These are phyloP conservation scores for Somion occarium DNA, from an alignment of 1,284 basidiomycete species.

Conservation along the genomic window DNA sequence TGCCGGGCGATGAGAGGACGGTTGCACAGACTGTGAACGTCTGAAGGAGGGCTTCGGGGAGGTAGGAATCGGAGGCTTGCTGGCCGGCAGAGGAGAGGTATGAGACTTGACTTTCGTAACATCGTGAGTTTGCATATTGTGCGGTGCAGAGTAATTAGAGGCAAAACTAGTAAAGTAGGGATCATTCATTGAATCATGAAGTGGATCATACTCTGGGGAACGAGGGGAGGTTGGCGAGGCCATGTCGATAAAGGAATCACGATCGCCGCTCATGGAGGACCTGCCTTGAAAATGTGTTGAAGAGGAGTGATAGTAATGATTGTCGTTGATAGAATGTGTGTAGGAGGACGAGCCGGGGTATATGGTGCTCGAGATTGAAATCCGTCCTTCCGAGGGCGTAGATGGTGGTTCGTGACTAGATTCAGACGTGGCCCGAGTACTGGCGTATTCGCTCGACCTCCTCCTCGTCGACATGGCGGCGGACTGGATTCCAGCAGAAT, in stretches of 20 bases:
- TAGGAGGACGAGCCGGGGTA: conserved; percentile 24
- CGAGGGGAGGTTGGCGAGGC: conserved; percentile 33
- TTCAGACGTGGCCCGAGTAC: conserved; percentile 17
- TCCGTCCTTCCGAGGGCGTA: conserved; percentile 31
- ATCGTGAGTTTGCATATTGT: neutral
- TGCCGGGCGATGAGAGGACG: conserved; percentile 10
- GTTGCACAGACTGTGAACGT: conserved; percentile 19
- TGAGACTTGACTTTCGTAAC: neutral
- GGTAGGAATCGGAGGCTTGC: conserved; percentile 38
- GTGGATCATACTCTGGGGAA: conserved; percentile 14
- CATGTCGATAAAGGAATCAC: conserved; percentile 57
- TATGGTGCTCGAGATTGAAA: conserved; percentile 43
- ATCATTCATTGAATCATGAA: neutral
- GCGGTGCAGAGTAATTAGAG: neutral
- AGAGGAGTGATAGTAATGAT: conserved; percentile 18
- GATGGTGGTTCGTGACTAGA: conserved; percentile 33
- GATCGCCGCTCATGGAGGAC: conserved; percentile 25
- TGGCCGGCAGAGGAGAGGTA: conserved; percentile 13
- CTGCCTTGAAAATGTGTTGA: conserved; percentile 13
- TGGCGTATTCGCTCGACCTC: conserved; percentile 8
- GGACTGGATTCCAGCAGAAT: neutral
- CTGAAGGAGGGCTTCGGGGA: conserved; percentile 29
- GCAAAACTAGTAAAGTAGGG: neutral
- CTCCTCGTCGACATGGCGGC: neutral
- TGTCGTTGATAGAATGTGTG: conserved; percentile 28